Base-by-base conservation (phyloP, 2,329 filamentous ascomycete species). In the Pezicula neosporulosa region DNA sequence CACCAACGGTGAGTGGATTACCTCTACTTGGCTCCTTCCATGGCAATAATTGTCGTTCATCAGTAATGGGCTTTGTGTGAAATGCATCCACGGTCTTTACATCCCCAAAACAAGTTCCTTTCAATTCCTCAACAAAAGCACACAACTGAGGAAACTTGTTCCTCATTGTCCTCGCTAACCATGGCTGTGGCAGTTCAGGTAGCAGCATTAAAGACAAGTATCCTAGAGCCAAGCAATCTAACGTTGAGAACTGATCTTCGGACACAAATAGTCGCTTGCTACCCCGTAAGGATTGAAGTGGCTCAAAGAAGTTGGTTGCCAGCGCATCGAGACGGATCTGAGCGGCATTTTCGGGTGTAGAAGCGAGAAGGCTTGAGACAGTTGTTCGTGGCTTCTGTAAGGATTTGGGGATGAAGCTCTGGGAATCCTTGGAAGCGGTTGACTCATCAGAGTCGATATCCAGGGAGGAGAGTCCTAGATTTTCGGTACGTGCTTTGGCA, bases 221-320 rank as follows among this genome's bases (percentile, higher is more conserved):
- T 10, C 86, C 94, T 61, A 90, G 82, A 0, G 83, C 85, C 44
- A 97, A 68, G 65, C 89, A 96, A 68, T 97, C 92, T 21, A 95
- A 70, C 49, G 79, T 82, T 2, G 82, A 82, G 0, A 81, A 76
- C n/a, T 71, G 62, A 1, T 71, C 65, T 8, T 71, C 69, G 10
- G 72, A 72, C 1, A 89, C 70, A 10, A 89, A 67, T 62, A 80
- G 86, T 2, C 68, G 62, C 54, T 81, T 82, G 16, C 72, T 66
- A 1, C 73, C 77, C 18, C 85, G 74, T 33, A 89, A 73, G 36
- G 83, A 78, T 48, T 84, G 78, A 15, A 97, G 66, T 1, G 90
- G 87, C 33, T 81, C 79, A 47, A 95, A 81, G 60, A 90, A 87
- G 55, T 85, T 82, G 19, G 78, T 78, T 0, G 87, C 85, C 37